phyloP scores from a whole-genome alignment of 495 filamentous ascomycete genomes.

The Lophiostoma macrostomum region DNA sequence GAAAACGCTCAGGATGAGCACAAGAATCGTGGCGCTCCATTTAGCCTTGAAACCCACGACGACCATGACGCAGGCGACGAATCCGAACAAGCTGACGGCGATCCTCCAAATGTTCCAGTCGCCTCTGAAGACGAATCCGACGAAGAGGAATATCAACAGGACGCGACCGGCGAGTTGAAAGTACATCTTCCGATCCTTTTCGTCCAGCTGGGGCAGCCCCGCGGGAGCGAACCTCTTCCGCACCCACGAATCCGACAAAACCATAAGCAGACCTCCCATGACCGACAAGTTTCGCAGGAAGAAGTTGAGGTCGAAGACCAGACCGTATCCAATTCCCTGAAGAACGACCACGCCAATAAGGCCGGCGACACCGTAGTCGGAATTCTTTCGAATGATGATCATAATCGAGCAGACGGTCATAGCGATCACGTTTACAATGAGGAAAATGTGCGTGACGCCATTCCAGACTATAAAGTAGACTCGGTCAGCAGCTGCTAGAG shows the following conservation, averaged over 20 bases:
- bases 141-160: conserved; percentile 93
- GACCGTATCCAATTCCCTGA: conserved; percentile 95
- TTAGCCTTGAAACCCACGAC: conserved; percentile 99
- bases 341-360: conserved; percentile 87
- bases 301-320: conserved; percentile 99
- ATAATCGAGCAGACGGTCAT: conserved; percentile 80
- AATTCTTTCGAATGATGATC: conserved; percentile 87
- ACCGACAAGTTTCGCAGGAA: conserved; percentile 98
- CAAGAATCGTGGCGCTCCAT: conserved; percentile 90
- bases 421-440: conserved; percentile 82
- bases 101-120: conserved; percentile 86
- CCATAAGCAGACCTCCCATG: conserved; percentile 95
- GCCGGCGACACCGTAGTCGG: conserved; percentile 86
- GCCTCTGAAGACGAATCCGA: conserved; percentile 94
- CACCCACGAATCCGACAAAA: conserved; percentile 95
- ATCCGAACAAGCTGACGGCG: conserved; percentile 74
- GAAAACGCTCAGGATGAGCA: conserved; percentile 92
- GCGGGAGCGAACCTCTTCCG: conserved; percentile 96
- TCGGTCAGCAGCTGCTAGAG: conserved; percentile 22
- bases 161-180: conserved; percentile 96
- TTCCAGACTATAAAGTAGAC: conserved; percentile 62
- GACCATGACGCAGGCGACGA: conserved; percentile 95
- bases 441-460: conserved; percentile 91
- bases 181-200: conserved; percentile 99
- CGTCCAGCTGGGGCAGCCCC: conserved; percentile 86